Evolutionary conservation across 176 grass and related monocot genomes (phyloP), one percentile per base, ranked within the genome.

Genomic region (Chloris gayana): DNA sequence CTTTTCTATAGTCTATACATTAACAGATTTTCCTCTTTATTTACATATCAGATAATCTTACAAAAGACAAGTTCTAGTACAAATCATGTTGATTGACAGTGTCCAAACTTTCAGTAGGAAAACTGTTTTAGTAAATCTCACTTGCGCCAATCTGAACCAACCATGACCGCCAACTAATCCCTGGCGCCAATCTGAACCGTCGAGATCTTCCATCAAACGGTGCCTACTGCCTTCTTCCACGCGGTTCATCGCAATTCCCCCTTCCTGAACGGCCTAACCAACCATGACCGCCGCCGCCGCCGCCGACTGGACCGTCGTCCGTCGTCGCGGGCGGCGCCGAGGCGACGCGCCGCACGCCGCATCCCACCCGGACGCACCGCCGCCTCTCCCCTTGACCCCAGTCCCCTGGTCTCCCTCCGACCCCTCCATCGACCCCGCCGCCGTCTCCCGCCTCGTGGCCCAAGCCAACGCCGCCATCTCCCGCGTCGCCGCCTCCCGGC

Each of bases 381-480:
- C 12, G 18, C 77, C 82, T 1, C 78, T 75, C 45, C 80, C 70
- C 1, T 17, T 70, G 4, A 70, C 15, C 46, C 80, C 87, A 25
- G 46, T 75, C 10, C 72, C 80, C 13, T 89, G 87, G 87, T 32
- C 42, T 15, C 94, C 91, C 38, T 63, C 76, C 7, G 94, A 92
- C 67, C 63, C 85, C 15, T 69, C 84, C 34, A 21, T 97, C 64
- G 93, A 97, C 22, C 80, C 27, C 21, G 45, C 69, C 44, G 65
- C 76, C 54, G 81, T 81, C n/a, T 50, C 75, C 34, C 75, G 49
- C 37, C 34, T 97, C 71, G 72, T 92, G 29, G 67, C 44, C 31
- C 83, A 88, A 69, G 73, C 84, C 61, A 63, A 70, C 41, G 79
- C 76, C 58, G 75, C 89, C 18, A 88, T 90, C 72, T 72, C 50